Conservation (phyloP, 192 early-diverging fungal species). For the Coemansia asiatica region DNA sequence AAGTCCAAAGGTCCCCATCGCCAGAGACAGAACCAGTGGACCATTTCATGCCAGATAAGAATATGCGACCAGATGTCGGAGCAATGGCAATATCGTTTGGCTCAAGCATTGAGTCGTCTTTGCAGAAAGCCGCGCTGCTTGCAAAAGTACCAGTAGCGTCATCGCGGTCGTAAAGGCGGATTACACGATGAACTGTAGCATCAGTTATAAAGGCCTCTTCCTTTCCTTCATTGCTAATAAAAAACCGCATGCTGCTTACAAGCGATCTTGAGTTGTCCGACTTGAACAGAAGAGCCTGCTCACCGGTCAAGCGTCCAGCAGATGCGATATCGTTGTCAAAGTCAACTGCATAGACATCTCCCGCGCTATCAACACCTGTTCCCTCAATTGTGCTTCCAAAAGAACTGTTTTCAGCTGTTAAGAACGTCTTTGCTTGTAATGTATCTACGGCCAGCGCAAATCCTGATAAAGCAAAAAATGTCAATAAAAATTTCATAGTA, state of each 20-base stretch:
- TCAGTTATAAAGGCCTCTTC: constrained; percentile 6
- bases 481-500: neutral
- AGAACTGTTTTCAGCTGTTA: neutral
- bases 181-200: constrained; percentile 1
- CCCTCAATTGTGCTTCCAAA: constrained; percentile 11
- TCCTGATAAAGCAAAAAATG: neutral
- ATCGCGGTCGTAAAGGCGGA: constrained; percentile 4
- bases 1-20: constrained; percentile 57
- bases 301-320: neutral
- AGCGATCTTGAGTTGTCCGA: neutral
- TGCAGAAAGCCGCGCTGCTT: constrained; percentile 28
- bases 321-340: neutral
- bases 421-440: neutral
- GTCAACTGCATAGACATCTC: constrained; percentile 6
- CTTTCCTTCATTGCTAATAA: neutral
- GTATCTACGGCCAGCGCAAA: constrained; percentile 6
- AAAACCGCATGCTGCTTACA: constrained; percentile 10
- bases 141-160: constrained; percentile 4
- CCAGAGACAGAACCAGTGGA: constrained; percentile 34
- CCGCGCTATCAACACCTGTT: constrained; percentile 5
- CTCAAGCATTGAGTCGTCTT: constrained; percentile 41
- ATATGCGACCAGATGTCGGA: constrained; percentile 31
- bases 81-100: constrained; percentile 58
- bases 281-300: constrained; percentile 2
- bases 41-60: constrained; percentile 52